These are phyloP conservation scores for Skeletonema tropicum DNA, from an alignment of 108 stramenopile species.

Conservation along the genomic window DNA sequence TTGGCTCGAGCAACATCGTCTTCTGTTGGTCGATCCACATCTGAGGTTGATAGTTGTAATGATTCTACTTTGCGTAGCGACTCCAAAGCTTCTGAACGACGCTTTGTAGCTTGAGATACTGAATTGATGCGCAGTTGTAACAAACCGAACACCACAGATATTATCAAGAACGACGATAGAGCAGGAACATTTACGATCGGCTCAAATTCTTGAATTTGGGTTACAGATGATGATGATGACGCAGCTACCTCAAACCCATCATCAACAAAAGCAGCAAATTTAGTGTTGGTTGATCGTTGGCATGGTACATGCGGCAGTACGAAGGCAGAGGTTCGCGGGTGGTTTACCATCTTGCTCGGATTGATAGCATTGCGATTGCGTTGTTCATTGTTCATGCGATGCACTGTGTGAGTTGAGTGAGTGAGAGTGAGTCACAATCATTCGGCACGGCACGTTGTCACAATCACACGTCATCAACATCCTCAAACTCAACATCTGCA, in stretches of 20 bases:
- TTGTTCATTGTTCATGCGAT: too few species aligned
- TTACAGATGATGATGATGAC: conserved; percentile 1
- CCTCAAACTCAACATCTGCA: too few species aligned
- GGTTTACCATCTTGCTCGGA: not conserved
- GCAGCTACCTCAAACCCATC: not conserved
- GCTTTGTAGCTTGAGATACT: conserved; percentile 58
- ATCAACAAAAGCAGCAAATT: not conserved
- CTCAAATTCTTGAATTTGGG: conserved; percentile 51
- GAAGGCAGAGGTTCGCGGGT: not conserved
- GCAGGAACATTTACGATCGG: conserved; percentile 68
- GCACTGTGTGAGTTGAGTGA: too few species aligned
- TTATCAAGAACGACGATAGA: conserved; percentile 58
- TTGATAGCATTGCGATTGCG: not conserved
- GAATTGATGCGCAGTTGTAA: conserved; percentile 57
- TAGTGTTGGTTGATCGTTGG: not conserved
- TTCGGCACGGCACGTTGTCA: too few species aligned
- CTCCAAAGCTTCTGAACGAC: conserved; percentile 54
- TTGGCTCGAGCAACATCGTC: conserved; percentile 32
- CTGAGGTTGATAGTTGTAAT: conserved; percentile 44
- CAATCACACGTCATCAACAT: too few species aligned
- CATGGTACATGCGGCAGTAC: not conserved
- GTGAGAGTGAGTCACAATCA: too few species aligned
- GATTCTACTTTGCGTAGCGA: conserved; percentile 56
- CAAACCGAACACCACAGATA: conserved; percentile 56
- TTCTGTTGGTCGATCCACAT: conserved; percentile 21